Evolutionary conservation across 805 yeast species (phyloP), one percentile per base, ranked within the genome.

Genomic region (Vanderwaltozyma polyspora): DNA sequence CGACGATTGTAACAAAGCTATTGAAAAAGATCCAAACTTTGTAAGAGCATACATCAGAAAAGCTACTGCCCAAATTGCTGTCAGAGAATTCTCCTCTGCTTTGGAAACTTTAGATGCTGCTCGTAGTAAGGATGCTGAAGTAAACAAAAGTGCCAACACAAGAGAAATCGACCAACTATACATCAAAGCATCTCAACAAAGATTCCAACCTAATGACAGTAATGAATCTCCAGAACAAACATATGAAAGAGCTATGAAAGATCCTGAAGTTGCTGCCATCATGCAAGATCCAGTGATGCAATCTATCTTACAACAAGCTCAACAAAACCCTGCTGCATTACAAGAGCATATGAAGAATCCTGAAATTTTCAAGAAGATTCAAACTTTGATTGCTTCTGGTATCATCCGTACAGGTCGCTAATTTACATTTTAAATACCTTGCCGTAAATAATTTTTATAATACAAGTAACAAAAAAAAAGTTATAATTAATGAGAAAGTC

Each of bases 291-390:
- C 96, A 10, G 86, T 89, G 28, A 89, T 91, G 96, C 91, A 86
- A 64, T 79, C 89, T 37, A 91, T 91, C 45, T 70, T 91, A 57
- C 79, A 75, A 48, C 99, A 91, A 65, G 97, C 97, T 14, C 82
- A 79, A 59, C 83, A 76, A 40, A 82, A 91, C 57, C 98, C 98
- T 33, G 94, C 95, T 29, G 97, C 97, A 36, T 70, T 91, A 49
- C 93, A 83, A 58, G 96, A 89, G 51, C 98, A 91, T 64, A 86
- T 91, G 95, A 82, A 76, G 69, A 91, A 91, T 63, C 97, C 98
- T 27, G 93, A 77, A 41, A 82, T 91, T 33, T 74, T 77, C 54
- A 79, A 77, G 60, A 91, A 91, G 74, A 77, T 91, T 49, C 79
- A 81, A 60, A 70, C 81, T 48, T 72, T 91, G 60, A 79, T 87